phyloP scores from a whole-genome alignment of 768 basidiomycete genomes.

The Lactifluus hygrophoroides region DNA sequence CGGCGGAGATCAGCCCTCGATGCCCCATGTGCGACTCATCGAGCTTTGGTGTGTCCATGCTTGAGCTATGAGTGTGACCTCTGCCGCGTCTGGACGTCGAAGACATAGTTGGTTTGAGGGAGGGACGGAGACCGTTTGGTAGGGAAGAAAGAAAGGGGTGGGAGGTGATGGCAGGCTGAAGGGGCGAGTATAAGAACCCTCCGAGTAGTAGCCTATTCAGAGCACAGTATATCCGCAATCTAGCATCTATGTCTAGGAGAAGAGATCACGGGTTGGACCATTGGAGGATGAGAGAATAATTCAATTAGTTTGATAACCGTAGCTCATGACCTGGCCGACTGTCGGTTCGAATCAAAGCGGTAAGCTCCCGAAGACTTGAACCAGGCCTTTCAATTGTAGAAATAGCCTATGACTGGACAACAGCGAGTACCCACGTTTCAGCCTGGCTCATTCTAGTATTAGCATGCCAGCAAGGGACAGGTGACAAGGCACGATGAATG shows the following conservation, averaged over 20 bases:
- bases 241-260: background rate
- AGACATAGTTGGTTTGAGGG: background rate
- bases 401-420: background rate
- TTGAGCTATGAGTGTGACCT: conserved; percentile 1
- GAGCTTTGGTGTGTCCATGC: background rate
- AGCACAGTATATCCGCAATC: background rate
- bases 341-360: background rate
- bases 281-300: background rate
- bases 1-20: background rate
- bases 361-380: no score
- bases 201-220: background rate
- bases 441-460: background rate
- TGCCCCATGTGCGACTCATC: background rate
- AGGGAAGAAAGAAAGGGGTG: background rate
- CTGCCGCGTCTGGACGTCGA: background rate
- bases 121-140: background rate
- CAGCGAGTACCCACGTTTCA: background rate
- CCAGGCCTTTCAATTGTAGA: background rate
- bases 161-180: background rate
- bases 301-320: background rate
- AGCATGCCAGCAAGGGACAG: background rate
- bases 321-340: background rate
- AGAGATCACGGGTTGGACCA: background rate
- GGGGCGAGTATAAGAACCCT: background rate
- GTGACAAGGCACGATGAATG: background rate